Percentiles rank a stretch among this genome's conserved stretches.
Conservation (phyloP, 352 stramenopile species). For the Globisporangium lucens region DNA sequence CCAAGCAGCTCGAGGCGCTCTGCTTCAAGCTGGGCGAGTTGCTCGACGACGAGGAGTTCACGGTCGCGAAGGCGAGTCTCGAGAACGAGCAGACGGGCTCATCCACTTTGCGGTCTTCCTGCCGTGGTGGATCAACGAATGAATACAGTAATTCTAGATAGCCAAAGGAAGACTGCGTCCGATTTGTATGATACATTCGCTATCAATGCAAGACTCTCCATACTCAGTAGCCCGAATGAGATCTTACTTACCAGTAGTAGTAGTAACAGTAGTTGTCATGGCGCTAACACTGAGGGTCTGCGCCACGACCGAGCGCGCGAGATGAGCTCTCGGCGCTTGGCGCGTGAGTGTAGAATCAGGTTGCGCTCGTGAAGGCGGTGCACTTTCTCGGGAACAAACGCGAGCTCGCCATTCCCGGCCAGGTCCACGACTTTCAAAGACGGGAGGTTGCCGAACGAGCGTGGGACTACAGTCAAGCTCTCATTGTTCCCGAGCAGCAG, state of each 20-base stretch:
- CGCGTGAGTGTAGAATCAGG: not conserved
- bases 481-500: not conserved
- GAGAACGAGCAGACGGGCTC: not conserved
- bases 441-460: not conserved
- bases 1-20: not conserved
- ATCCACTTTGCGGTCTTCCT: not conserved
- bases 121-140: not conserved
- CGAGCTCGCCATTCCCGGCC: not conserved
- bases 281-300: not conserved
- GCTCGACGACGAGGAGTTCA: not conserved
- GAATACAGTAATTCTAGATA: not conserved
- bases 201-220: too few relatives aligned
- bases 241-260: not conserved
- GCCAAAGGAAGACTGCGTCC: too few relatives aligned
- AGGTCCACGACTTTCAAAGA: not conserved
- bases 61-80: not conserved
- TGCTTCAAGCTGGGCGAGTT: not conserved
- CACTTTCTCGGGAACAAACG: not conserved
- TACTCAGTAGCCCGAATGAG: too few relatives aligned
- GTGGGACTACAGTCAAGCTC: not conserved
- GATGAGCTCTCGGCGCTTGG: not conserved
- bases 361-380: not conserved
- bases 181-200: too few relatives aligned
- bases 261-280: not conserved
- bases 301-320: not conserved